Base-by-base conservation (phyloP, 352 stramenopile species). In the Pythium dissimile region DNA sequence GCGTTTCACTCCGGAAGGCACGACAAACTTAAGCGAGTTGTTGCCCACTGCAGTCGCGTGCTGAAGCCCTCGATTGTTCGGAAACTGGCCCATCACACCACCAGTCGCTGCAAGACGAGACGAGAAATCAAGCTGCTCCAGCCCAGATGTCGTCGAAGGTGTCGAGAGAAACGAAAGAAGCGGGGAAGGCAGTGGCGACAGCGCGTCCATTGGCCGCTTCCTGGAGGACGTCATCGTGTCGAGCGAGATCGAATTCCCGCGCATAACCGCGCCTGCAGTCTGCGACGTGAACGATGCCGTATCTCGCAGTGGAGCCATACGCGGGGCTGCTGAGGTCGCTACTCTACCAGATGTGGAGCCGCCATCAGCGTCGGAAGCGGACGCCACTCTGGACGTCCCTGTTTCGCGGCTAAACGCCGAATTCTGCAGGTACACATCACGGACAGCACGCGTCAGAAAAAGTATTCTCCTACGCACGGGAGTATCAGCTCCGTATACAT, bases 11-110 rank as follows among this genome's bases (percentile, higher is more conserved):
- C 50, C 37, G 24, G 49, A 53, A 16, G 60, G 53, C 1, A 68
- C 37, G 9, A 62, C 60, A 43, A 68, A 63, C 47, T 55, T 62
- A 34, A 68, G 53, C 18, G 60, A 63, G 23, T 67, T 62, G 28
- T 58, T 49, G 3, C 31, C 53, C 10, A 48, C 42, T n/a, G 52
- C 53, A 9, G 15, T 51, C 12, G 46, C 39, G n/a, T n/a, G n/a
- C 21, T 55, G 32, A 27, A 53, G 20, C 0, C 26, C 35, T 15
- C 30, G 51, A 16, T 42, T 10, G 37, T 23, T 52, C 12, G 13
- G 26, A 10, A 41, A 38, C 5, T 39, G 26, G 18, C 24, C 23
- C n/a, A 47, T 6, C 13, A 10, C 10, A 3, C 27, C 24, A 27
- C n/a, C 8, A 46, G 1, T 30, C 23, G 35, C 21, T 3, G 30